Conservation (phyloP, 306 rosid species). For the Ziziphus jujuba region DNA sequence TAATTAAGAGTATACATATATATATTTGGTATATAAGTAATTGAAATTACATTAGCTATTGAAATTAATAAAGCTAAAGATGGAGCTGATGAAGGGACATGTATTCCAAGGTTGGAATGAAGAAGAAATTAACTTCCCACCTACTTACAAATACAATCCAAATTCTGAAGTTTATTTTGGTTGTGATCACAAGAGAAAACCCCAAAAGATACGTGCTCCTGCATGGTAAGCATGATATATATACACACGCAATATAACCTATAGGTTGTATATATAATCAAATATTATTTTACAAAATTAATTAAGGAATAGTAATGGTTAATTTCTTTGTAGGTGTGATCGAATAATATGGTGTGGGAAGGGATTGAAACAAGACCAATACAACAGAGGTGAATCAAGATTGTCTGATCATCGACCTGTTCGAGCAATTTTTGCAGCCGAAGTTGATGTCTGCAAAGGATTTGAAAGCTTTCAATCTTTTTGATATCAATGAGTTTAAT, state of each 20-base stretch:
- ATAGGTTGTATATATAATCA: too few species aligned
- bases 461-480: background rate
- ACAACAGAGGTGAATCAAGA: slow-evolving; percentile 40
- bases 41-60: background rate
- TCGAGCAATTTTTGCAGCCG: slow-evolving; percentile 40
- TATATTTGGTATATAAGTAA: background rate
- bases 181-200: slow-evolving; percentile 1
- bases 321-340: slow-evolving; percentile 42
- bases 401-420: slow-evolving; percentile 59
- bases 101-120: slow-evolving; percentile 20
- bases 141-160: slow-evolving; percentile 15
- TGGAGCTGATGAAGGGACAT: slow-evolving; percentile 18
- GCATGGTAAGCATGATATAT: slow-evolving; percentile 15
- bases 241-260: too few species aligned
- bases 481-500: too few species aligned
- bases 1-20: too few species aligned
- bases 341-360: slow-evolving; percentile 57
- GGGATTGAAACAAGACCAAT: slow-evolving; percentile 49
- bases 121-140: slow-evolving; percentile 16
- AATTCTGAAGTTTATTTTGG: slow-evolving; percentile 15
- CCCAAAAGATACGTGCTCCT: slow-evolving; percentile 11
- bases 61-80: slow-evolving; percentile 2
- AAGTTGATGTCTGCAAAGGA: slow-evolving; percentile 20
- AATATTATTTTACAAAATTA: too few species aligned
- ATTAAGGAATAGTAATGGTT: too few species aligned